Evolutionary conservation across 2,329 filamentous ascomycete species (phyloP), one percentile per base, ranked within the genome.

Genomic region (Nemania diffusa): DNA sequence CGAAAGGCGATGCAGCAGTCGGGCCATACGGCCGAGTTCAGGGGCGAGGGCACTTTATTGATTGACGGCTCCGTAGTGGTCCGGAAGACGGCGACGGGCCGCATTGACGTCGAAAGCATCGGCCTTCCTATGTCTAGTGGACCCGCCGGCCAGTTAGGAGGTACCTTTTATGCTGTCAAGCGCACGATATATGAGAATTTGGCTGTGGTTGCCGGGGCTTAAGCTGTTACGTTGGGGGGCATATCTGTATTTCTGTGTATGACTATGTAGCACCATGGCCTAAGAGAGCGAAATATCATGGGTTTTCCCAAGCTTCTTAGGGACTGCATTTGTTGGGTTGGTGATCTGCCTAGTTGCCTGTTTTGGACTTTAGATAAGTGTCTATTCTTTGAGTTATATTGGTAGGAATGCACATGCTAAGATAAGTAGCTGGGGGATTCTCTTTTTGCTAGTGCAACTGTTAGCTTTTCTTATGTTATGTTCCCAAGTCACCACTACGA

Each of bases 121-220:
- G 91, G 89, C 0, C 79, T 89, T 64, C 82, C 83, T 32, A 79
- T 81, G 1, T 78, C 80, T 20, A 75, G 78, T 11, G 80, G 80
- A 22, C 78, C 79, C 20, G 79, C 78, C 5, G 79, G 79, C 58
- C 80, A 84, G 65, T 82, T 83, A 32, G 81, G 84, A 57, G 88
- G 88, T 65, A 94, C 92, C 40, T 97, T 97, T 76, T 92, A 93
- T 76, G 92, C 92, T 59, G 95, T 98, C 9, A 93, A 93, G 81
- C 90, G 85, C 80, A 94, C 92, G 80, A 97, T 99, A 71, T 99
- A 99, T 78, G 93, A 97, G 73, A 94, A 93, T 8, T 81, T 99
- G 77, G 96, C 96, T 37, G 93, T 98, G 67, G 94, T 99, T 71
- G 91, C 91, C 17, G 92, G 92, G 52, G 87, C 85, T 56, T 92